These are phyloP conservation scores for Knufia fluminis DNA, from an alignment of 2,329 filamentous ascomycete species.

Conservation along the genomic window DNA sequence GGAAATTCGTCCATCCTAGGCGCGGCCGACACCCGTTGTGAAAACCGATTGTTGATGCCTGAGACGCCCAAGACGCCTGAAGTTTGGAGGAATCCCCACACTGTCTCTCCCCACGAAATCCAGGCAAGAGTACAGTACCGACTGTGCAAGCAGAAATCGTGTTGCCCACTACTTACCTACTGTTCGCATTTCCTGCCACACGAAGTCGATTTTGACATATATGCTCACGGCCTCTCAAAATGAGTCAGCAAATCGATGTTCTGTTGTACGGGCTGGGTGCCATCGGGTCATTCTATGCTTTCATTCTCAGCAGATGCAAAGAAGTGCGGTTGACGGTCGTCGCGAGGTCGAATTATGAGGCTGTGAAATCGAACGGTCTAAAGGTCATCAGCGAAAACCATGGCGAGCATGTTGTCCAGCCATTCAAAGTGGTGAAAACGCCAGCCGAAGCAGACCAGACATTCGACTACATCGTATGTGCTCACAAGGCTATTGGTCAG, in stretches of 20 bases:
- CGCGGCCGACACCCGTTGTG: neutral
- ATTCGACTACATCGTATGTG: conserved; percentile 32
- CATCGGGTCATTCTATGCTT: conserved; percentile 51
- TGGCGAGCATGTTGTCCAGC: conserved; percentile 29
- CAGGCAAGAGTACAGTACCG: neutral
- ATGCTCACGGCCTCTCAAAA: conserved; percentile 13
- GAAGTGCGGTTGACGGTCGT: conserved; percentile 35
- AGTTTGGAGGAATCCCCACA: neutral
- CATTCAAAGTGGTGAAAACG: conserved; percentile 32
- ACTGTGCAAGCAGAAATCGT: neutral
- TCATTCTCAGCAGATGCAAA: conserved; percentile 39
- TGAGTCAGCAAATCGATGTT: conserved; percentile 31
- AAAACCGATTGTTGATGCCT: neutral
- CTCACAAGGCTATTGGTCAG: conserved; percentile 36
- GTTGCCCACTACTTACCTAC: no score
- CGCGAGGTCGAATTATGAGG: conserved; percentile 39
- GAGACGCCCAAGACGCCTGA: neutral
- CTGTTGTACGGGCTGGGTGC: conserved; percentile 47
- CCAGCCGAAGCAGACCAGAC: conserved; percentile 27
- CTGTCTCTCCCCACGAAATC: conserved; percentile 1
- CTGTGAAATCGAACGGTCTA: conserved; percentile 35
- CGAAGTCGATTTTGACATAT: neutral
- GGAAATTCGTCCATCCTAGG: neutral
- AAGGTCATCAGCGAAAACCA: conserved; percentile 35
- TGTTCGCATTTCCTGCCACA: neutral